A percentile compares a stretch with the other conserved stretches of the same genome.
Conservation (phyloP, 2,329 filamentous ascomycete genomes). For the Calycina marina region DNA sequence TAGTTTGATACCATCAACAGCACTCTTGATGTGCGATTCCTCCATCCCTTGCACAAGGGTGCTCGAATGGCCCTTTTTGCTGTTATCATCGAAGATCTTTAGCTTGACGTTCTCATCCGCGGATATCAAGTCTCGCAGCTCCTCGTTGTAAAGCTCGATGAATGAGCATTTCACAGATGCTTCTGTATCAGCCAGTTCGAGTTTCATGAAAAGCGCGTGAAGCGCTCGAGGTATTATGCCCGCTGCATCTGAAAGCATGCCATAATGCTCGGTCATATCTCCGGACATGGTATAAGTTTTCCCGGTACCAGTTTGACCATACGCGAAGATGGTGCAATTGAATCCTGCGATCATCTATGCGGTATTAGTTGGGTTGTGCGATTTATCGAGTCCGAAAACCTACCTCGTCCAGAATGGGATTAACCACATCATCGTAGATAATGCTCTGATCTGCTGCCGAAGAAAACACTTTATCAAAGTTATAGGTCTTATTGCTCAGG, state of each 20-base stretch:
- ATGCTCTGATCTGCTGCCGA: slow-evolving; percentile 86
- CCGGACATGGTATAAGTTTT: slow-evolving; percentile 99
- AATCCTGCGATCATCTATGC: slow-evolving; percentile 76
- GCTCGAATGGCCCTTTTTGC: slow-evolving; percentile 67
- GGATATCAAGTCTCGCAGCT: slow-evolving; percentile 78
- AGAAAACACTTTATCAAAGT: slow-evolving; percentile 95
- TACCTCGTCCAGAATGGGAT: slow-evolving; percentile 85
- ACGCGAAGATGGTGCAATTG: slow-evolving; percentile 98
- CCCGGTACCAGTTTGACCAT: slow-evolving; percentile 93
- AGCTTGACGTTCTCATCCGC: slow-evolving; percentile 71
- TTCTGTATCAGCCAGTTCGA: slow-evolving; percentile 66
- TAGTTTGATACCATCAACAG: slow-evolving; percentile 73
- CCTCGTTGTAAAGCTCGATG: slow-evolving; percentile 97
- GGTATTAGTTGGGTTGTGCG: slow-evolving; percentile 5
- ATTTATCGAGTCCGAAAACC: slow-evolving; percentile 14
- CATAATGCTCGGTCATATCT: slow-evolving; percentile 78
- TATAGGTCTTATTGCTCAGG: slow-evolving; percentile 88
- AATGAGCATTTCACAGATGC: slow-evolving; percentile 95
- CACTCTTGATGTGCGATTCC: slow-evolving; percentile 79
- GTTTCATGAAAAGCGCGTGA: slow-evolving; percentile 71
- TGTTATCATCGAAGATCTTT: slow-evolving; percentile 89
- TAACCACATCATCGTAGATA: slow-evolving; percentile 90
- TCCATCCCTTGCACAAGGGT: slow-evolving; percentile 97
- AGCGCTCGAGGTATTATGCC: slow-evolving; percentile 91
- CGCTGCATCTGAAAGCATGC: slow-evolving; percentile 77